These are phyloP conservation scores for Suhomyces terraborum DNA, from an alignment of 1,139 yeast genomes.

Conservation along the genomic window DNA sequence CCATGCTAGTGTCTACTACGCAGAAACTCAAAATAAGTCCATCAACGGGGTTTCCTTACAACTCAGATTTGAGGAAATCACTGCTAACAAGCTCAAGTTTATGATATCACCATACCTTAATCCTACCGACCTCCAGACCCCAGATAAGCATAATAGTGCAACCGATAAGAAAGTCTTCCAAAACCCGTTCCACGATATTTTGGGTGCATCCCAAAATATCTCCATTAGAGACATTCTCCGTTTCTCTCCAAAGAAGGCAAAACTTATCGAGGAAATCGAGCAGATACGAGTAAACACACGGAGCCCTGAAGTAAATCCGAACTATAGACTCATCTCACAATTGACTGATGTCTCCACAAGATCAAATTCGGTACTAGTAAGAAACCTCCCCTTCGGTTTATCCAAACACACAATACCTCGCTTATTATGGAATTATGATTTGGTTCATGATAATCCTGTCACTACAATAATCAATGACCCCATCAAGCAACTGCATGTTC, in stretches of 20 bases:
- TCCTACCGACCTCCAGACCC: constrained; percentile 8
- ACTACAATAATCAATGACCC: constrained; percentile 32
- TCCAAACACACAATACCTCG: constrained; percentile 34
- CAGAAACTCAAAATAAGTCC: constrained; percentile 49
- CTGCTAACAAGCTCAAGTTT: constrained; percentile 22
- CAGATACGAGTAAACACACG: constrained; percentile 7
- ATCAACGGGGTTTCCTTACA: constrained; percentile 53
- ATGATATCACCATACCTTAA: constrained; percentile 33
- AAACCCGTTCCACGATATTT: constrained; percentile 13
- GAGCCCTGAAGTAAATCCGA: constrained; percentile 13
- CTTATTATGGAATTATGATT: constrained; percentile 45
- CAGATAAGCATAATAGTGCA: background rate
- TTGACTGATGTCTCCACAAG: constrained; percentile 21
- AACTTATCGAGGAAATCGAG: constrained; percentile 11
- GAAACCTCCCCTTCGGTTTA: constrained; percentile 45
- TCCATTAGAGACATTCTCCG: constrained; percentile 19
- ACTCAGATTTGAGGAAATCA: constrained; percentile 42
- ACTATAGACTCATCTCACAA: constrained; percentile 16
- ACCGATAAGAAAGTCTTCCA: constrained; percentile 7
- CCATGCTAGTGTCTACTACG: constrained; percentile 53
- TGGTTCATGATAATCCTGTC: constrained; percentile 24
- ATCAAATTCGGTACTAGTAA: constrained; percentile 33
- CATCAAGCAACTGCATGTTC: constrained; percentile 27
- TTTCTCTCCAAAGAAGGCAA: constrained; percentile 15
- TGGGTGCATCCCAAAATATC: constrained; percentile 5